Evolutionary conservation across 192 early-diverging fungal genomes (phyloP).

Genomic region (Backusella sp.): DNA sequence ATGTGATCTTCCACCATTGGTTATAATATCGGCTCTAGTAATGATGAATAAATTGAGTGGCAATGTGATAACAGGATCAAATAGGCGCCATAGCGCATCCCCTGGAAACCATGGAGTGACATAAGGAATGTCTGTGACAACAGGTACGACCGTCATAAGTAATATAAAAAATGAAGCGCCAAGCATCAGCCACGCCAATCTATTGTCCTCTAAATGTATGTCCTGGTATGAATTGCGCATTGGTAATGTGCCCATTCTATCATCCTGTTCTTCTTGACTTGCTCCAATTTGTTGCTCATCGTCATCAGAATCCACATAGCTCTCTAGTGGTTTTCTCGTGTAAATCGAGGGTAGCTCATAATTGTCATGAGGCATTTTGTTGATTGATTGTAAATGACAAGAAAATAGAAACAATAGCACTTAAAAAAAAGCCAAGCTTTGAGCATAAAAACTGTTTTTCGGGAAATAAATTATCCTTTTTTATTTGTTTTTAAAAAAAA

Average conservation of each 20-base stretch:
- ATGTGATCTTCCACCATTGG: constrained; percentile 21
- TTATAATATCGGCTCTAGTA: constrained; percentile 25
- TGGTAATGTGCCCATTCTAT: neutral
- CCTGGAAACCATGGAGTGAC: constrained; percentile 34
- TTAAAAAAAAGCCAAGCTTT: neutral
- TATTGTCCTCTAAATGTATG: constrained; percentile 3
- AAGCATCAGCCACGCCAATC: constrained; percentile 26
- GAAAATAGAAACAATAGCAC: neutral
- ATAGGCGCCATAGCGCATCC: constrained; percentile 34
- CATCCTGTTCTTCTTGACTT: neutral
- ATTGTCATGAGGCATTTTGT: constrained; percentile 14
- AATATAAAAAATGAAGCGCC: constrained; percentile 25
- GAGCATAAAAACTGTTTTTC: neutral
- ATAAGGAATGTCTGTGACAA: constrained; percentile 21
- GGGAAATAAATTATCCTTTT: neutral
- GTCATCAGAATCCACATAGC: neutral
- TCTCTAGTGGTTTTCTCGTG: neutral
- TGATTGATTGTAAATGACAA: neutral
- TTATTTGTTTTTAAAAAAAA: neutral
- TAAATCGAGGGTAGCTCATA: constrained; percentile 17
- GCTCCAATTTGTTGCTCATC: neutral
- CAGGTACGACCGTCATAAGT: constrained; percentile 31
- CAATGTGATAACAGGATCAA: constrained; percentile 35
- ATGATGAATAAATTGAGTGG: constrained; percentile 35
- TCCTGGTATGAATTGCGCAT: constrained; percentile 3